Conservation (phyloP, 306 rosid genomes). For the Quercus parvula region DNA sequence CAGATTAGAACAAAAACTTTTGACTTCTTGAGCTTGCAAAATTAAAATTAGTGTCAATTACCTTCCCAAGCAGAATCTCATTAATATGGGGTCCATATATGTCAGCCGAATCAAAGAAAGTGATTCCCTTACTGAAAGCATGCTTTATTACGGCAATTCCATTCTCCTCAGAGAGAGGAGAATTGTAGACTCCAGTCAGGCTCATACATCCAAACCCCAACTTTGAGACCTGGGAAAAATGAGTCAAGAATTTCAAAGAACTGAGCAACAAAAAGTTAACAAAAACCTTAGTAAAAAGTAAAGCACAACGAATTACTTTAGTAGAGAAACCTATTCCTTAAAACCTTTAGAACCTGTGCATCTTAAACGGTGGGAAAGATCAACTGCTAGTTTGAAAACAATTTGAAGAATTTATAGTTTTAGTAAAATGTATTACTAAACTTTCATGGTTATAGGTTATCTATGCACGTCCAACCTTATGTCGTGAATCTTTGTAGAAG, state of each 20-base stretch:
- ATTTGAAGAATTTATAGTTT: no score
- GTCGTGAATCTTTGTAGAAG: no score
- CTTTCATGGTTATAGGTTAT: no score
- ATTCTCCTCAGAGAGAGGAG: slow-evolving; percentile 24
- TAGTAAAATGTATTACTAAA: no score
- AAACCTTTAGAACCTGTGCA: no score
- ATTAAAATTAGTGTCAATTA: background rate
- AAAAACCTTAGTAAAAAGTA: background rate
- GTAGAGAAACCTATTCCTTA: no score
- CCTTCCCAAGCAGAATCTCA: slow-evolving; percentile 42
- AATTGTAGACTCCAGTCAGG: slow-evolving; percentile 28
- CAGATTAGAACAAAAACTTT: no score
- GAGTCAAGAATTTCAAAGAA: background rate
- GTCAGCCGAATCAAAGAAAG: slow-evolving; percentile 40
- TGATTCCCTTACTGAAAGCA: slow-evolving; percentile 26
- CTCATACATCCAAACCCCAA: slow-evolving; percentile 50
- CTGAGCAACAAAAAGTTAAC: background rate
- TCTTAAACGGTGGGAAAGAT: no score
- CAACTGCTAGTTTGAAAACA: no score
- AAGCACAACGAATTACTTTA: no score
- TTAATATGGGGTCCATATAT: slow-evolving; percentile 27
- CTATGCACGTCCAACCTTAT: no score
- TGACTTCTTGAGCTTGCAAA: no score
- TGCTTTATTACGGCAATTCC: slow-evolving; percentile 10
- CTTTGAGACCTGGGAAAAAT: slow-evolving; percentile 31